A percentile compares a stretch with the other conserved stretches of the same genome.
Evolutionary conservation across 1,284 basidiomycete species (phyloP).

Genomic region (Cutaneotrichosporon sp.): DNA sequence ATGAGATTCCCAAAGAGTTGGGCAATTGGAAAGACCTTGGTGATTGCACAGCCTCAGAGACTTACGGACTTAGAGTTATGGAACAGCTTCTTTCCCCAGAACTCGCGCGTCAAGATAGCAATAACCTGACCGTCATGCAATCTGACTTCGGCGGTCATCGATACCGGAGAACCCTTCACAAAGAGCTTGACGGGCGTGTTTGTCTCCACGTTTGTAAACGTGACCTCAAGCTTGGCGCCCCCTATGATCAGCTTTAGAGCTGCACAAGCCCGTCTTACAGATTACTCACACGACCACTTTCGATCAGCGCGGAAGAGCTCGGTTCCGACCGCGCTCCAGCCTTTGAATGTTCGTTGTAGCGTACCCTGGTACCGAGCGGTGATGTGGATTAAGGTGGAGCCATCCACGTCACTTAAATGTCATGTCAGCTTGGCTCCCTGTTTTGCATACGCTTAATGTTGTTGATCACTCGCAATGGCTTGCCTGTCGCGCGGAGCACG

Average conservation of each 20-base stretch:
- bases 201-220: neutral
- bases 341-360: neutral
- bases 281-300: slow-evolving; percentile 4
- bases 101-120: slow-evolving; percentile 8
- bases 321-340: neutral
- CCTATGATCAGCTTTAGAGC: slow-evolving; percentile 1
- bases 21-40: too few relatives aligned
- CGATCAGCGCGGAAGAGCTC: slow-evolving; percentile 1
- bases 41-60: neutral
- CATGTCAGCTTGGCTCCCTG: neutral
- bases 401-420: neutral
- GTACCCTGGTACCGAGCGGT: neutral
- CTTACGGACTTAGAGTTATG: slow-evolving; percentile 6
- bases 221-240: slow-evolving; percentile 3
- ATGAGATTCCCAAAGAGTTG: too few relatives aligned
- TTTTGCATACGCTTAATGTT: slow-evolving; percentile 2
- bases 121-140: neutral
- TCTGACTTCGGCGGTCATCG: neutral
- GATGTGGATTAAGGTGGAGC: neutral
- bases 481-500: neutral
- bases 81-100: neutral
- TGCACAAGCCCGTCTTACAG: too few relatives aligned
- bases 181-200: neutral
- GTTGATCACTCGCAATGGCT: neutral
- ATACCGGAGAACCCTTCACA: neutral